Percentiles rank a stretch among this genome's conserved stretches.
Evolutionary conservation across 2,329 filamentous ascomycete species (phyloP).

Genomic region (Scedosporium apiospermum): DNA sequence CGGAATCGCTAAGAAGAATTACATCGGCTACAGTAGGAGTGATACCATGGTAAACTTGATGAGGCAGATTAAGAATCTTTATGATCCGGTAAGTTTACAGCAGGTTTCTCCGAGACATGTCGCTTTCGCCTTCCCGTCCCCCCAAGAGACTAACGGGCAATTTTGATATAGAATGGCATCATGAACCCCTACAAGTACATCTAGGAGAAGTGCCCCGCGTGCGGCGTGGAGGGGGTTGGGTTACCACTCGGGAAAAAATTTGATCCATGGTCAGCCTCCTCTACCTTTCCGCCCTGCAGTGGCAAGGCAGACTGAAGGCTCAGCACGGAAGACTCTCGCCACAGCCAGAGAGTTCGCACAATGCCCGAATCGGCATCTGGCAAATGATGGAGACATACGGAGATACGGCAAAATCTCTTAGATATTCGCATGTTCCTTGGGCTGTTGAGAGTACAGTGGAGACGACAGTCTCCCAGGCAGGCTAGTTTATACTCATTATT

Average conservation of each 20-base stretch:
- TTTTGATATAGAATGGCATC: slow-evolving; percentile 66
- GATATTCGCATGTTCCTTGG: background rate
- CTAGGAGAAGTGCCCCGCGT: slow-evolving; percentile 20
- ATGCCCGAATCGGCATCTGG: background rate
- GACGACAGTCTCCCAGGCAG: background rate
- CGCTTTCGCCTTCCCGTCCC: slow-evolving; percentile 1
- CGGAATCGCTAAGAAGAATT: slow-evolving; percentile 91
- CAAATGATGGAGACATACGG: background rate
- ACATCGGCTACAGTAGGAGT: slow-evolving; percentile 84
- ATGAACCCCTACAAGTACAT: slow-evolving; percentile 99
- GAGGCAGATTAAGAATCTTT: slow-evolving; percentile 89
- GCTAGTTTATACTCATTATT: background rate
- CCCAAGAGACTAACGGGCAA: background rate
- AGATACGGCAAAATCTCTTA: background rate
- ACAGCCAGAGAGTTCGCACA: background rate
- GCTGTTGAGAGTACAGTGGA: background rate
- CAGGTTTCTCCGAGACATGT: slow-evolving; percentile 1
- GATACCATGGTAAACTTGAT: slow-evolving; percentile 82
- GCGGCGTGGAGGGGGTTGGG: background rate
- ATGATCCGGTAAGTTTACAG: slow-evolving; percentile 71
- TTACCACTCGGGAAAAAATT: background rate
- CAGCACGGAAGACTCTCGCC: background rate
- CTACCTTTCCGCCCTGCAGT: background rate
- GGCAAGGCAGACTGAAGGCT: background rate
- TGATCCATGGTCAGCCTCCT: background rate